Conservation (phyloP, 345 rosid genomes). For the Atalantia buxifolia region DNA sequence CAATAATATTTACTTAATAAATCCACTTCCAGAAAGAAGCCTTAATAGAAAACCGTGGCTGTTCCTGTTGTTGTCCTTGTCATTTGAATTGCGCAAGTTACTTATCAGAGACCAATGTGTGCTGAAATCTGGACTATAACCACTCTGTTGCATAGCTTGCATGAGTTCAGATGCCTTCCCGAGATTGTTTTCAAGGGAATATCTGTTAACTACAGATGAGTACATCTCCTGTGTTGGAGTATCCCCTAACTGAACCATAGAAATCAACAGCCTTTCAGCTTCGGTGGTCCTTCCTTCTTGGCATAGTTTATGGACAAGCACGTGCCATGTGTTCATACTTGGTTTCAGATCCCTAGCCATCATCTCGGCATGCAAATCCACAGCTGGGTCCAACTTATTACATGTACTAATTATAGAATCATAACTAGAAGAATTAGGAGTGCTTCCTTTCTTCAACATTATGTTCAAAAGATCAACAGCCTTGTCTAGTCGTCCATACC, state of each 20-base stretch:
- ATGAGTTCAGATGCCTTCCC: conserved; percentile 57
- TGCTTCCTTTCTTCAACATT: conserved; percentile 54
- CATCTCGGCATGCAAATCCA: conserved; percentile 69
- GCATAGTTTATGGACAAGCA: conserved; percentile 39
- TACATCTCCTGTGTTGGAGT: conserved; percentile 61
- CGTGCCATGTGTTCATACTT: conserved; percentile 43
- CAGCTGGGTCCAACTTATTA: conserved; percentile 41
- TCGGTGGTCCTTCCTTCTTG: conserved; percentile 40
- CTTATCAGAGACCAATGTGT: conserved; percentile 81
- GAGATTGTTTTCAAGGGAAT: conserved; percentile 48
- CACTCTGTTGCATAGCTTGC: conserved; percentile 59
- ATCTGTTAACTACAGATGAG: conserved; percentile 39
- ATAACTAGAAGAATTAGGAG: conserved; percentile 52
- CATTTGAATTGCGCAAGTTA: conserved; percentile 45
- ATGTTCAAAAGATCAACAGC: conserved; percentile 60
- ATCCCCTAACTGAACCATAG: conserved; percentile 43
- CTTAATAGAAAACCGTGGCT: conserved; percentile 61
- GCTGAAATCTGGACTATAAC: conserved; percentile 65
- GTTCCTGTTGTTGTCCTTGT: conserved; percentile 21
- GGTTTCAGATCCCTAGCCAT: conserved; percentile 49
- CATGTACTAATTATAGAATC: conserved; percentile 49
- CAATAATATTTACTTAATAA: background rate
- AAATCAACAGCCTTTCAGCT: conserved; percentile 52
- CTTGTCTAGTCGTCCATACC: conserved; percentile 33
- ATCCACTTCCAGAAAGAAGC: conserved; percentile 72